Base-by-base conservation (phyloP, 2,329 filamentous ascomycete genomes). In the Fusarium robinianum region DNA sequence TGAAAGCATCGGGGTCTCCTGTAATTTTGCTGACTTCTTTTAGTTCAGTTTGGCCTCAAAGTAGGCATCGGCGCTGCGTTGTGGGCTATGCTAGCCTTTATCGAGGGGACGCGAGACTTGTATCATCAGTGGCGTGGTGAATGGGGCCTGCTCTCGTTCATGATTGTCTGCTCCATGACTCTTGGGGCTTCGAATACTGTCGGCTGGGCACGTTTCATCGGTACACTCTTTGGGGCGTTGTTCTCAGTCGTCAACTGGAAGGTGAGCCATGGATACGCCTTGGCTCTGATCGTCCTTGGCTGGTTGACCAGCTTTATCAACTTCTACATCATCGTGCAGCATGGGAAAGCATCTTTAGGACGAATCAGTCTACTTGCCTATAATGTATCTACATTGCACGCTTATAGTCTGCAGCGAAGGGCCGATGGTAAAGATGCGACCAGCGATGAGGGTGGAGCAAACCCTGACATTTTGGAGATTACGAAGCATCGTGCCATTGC, bases 121-220 rank as follows among this genome's bases (percentile, higher is more conserved):
- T 99, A 96, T 63, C 78, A 82, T 24, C 85, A 87, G 53, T 97
- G 91, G 90, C 79, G 92, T 59, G 92, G 92, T 7, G 94, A 99
- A 75, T 99, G 94, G 94, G 94, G 94, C 10, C 75, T 99, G 1
- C 67, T 99, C 19, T 96, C 90, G 0, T 97, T 96, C 73, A 97
- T 97, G 90, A 84, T 97, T 60, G 94, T 99, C n/a, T 96, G 91
- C 64, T 90, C 88, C 26, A 97, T 96, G 90, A 99, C 92, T 0
- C 90, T 96, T 7, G 94, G 94, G n/a, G 90, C 92, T 5, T 90
- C 90, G 11, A 99, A 97, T 65, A 96, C 92, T 0, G 96, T 92
- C 0, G 91, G 90, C 2, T 81, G 84, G 61, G 83, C 91, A 26
- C 84, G 94, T 53, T 92, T 97, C 63, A 74, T 90, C 4, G 94